Percentiles rank a stretch among this genome's conserved stretches.
Evolutionary conservation across 805 yeast species (phyloP).

Genomic region (Wickerhamomyces subpelliculosus): DNA sequence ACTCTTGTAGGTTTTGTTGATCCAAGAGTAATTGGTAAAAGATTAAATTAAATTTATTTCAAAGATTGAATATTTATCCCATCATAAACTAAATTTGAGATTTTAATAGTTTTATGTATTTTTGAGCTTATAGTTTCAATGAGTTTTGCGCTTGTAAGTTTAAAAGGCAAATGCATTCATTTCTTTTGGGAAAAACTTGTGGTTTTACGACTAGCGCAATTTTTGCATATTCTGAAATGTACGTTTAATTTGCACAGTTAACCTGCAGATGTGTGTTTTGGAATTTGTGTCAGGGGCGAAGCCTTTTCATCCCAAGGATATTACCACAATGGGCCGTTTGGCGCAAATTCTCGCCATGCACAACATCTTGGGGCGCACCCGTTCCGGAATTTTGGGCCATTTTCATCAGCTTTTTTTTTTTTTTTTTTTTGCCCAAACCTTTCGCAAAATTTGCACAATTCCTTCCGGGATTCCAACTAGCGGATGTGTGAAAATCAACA

Average conservation of each 20-base stretch:
- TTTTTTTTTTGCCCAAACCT: no score
- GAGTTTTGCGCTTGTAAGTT: background rate
- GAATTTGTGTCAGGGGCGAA: background rate
- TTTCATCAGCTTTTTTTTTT: no score
- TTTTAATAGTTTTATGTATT: background rate
- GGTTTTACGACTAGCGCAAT: constrained; percentile 1
- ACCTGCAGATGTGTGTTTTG: background rate
- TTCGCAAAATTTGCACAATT: no score
- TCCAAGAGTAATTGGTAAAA: no score
- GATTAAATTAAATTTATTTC: no score
- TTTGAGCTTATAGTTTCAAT: background rate
- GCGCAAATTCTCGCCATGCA: no score
- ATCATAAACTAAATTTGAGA: background rate
- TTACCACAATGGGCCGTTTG: background rate
- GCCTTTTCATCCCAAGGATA: background rate
- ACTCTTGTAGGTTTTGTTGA: no score
- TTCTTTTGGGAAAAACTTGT: background rate
- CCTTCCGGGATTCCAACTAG: no score
- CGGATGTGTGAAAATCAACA: no score
- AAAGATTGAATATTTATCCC: no score
- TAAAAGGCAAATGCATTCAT: background rate
- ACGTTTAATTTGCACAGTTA: background rate
- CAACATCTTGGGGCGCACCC: no score
- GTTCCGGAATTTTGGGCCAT: no score
- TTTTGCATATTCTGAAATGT: background rate